Evolutionary conservation across 75 land plant species (phyloP), one percentile per base, ranked within the genome.

Genomic region (Larix kaempferi): DNA sequence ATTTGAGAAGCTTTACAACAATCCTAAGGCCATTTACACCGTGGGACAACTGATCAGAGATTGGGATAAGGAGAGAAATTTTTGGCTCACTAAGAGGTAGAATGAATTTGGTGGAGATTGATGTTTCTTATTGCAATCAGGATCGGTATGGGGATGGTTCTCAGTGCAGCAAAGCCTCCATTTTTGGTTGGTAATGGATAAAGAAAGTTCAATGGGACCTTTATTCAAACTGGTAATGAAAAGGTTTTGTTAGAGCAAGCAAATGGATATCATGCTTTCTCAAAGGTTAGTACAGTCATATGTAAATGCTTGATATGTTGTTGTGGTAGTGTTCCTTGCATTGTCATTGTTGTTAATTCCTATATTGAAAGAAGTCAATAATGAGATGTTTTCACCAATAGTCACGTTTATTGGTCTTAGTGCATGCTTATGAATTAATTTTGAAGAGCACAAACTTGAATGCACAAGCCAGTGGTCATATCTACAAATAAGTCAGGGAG

Each of bases 361-460:
- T 76, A 93, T 98, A 66, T 61, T 96, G 67, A 96, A 96, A 89
- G 99, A 96, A 93, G 99, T 96, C 63, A 14, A 52, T 49, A n/a
- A 72, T 14, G 12, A 41, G 7, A 29, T 3, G 49, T 37, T 75
- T 23, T 4, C 15, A 33, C 21, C 6, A 64, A 29, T 15, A 27
- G 15, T 33, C 39, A 66, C 29, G 14, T 33, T 61, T 66, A 66
- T 66, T 33, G 71, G 41, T 66, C 1, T 35, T 21, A 66, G 39
- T 29, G 33, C 33, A 29, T 29, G 33, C 33, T 29, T 0, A 29
- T 29, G 1, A 29, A 1, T 29, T 29, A 29, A 29, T 29, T 29
- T 29, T 0, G 33, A 29, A 29, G 33, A 29, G 33, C 33, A 29
- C 0, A 29, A 29, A 29, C 0, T 29, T 29, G 33, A 29, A 1